Conservation (phyloP, 495 filamentous ascomycete species). For the Aspergillus asperescens region DNA sequence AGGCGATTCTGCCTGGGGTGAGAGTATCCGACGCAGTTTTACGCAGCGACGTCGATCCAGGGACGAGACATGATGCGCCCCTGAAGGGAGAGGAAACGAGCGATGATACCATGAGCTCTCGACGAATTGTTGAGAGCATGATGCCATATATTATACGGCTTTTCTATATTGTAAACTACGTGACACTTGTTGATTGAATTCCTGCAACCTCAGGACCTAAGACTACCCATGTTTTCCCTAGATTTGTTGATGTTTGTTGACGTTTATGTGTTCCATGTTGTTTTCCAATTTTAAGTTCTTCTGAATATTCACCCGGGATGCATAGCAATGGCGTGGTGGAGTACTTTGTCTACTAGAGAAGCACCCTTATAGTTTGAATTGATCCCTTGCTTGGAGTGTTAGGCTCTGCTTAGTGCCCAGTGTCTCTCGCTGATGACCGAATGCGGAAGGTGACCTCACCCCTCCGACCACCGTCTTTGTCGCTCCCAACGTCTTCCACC, state of each 20-base stretch:
- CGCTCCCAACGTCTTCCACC: not conserved
- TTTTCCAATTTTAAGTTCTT: not conserved
- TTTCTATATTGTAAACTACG: not conserved
- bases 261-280: not conserved
- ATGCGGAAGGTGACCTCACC: slow-evolving; percentile 1
- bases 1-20: slow-evolving; percentile 84
- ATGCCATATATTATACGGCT: not conserved
- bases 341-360: slow-evolving; percentile 5
- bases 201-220: not conserved
- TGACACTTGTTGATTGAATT: not conserved
- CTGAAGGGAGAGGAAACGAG: not conserved
- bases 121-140: not conserved
- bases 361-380: too few species aligned
- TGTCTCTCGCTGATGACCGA: not conserved
- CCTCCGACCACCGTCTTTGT: slow-evolving; percentile 1
- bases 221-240: slow-evolving; percentile 1
- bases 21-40: slow-evolving; percentile 84
- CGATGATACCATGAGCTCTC: slow-evolving; percentile 12
- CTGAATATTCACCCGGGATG: slow-evolving; percentile 1
- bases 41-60: slow-evolving; percentile 55
- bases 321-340: slow-evolving; percentile 13
- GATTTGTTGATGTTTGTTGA: slow-evolving; percentile 6
- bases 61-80: slow-evolving; percentile 8
- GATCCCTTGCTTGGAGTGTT: not conserved
- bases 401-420: not conserved